Evolutionary conservation across 1,139 yeast genomes (phyloP), one percentile per base, ranked within the genome.

Genomic region (Yamadazyma epiphylla): DNA sequence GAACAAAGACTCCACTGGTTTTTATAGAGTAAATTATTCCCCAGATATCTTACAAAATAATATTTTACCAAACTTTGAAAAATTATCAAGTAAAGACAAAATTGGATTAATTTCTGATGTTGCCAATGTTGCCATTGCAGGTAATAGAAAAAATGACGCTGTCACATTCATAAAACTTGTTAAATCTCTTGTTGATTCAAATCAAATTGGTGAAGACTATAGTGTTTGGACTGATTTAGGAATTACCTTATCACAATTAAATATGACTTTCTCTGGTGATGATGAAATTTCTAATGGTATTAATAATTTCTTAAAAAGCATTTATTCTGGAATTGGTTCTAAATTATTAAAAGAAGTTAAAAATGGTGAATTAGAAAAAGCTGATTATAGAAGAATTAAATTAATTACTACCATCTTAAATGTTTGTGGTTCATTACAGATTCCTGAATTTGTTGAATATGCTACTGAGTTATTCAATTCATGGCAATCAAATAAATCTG

Each of bases 71-170:
- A 55, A 65, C 32, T 60, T 74, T 32, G 59, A 57, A 24, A 51
- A 62, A 32, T 59, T 82, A 26, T 61, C 80, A 3, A 54, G 74
- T 5, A 70, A 70, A 32, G 89, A 83, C 49, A 75, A 74, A 46
- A 74, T 81, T 38, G 88, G 86, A 4, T 54, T 83, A 30, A 62
- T 82, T 33, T 80, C 85, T 5, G 94, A 82, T 51, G 61, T 75
- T 2, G 60, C 70, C 4, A 68, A 84, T 2, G 68, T 77, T 25
- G 78, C 87, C 2, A 62, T 70, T 32, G 73, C 89, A 3, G 88
- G 89, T 5, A 48, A 69, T 28, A 61, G 66, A 23, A 26, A 32
- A 9, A 70, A 81, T 4, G 53, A 77, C 14, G 61, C 70, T 4
- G 32, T 48, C 7, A 70, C 78, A 11, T 59, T 74, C 51, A 51